These are phyloP conservation scores for Pyropia yezoensis DNA, from an alignment of 23 red algal species.

Conservation along the genomic window DNA sequence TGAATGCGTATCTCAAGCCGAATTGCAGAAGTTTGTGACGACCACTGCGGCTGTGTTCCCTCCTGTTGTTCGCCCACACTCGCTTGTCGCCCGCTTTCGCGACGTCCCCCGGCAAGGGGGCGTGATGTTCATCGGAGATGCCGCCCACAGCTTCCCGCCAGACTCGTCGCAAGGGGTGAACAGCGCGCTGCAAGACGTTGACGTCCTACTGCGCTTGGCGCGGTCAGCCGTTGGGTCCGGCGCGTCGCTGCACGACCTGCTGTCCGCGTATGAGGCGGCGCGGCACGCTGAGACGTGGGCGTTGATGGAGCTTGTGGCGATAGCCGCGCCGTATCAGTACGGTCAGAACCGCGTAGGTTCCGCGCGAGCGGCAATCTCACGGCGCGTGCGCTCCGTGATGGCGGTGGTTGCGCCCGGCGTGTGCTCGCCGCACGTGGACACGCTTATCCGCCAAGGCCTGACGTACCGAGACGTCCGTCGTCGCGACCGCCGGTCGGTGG, in stretches of 20 bases:
- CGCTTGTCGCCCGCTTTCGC: conserved; percentile 16
- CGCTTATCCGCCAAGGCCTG: conserved; percentile 2
- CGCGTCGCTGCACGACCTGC: conserved; percentile 2
- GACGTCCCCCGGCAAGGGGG: conserved; percentile 7
- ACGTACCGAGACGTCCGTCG: conserved; percentile 3
- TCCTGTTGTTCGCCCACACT: conserved; percentile 3
- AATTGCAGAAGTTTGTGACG: conserved; percentile 30
- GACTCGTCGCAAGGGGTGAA: conserved; percentile 42
- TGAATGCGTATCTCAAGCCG: background rate
- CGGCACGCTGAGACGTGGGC: conserved; percentile 21
- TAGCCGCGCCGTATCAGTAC: conserved; percentile 17
- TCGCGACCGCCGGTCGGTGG: no score
- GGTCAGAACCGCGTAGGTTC: conserved; percentile 9
- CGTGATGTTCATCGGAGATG: conserved; percentile 33
- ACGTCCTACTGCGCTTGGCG: conserved; percentile 14
- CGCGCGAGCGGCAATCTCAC: background rate
- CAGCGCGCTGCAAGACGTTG: conserved; percentile 28
- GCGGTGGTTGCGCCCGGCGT: background rate
- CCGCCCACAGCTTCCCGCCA: conserved; percentile 46
- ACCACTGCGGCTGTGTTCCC: background rate
- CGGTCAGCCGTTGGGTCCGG: background rate
- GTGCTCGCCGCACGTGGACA: background rate
- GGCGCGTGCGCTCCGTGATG: background rate
- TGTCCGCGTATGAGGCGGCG: conserved; percentile 21
- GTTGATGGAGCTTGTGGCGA: conserved; percentile 8